A percentile compares a stretch with the other conserved stretches of the same genome.
Evolutionary conservation across 352 stramenopile genomes (phyloP).

Genomic region (Pythium volutum): DNA sequence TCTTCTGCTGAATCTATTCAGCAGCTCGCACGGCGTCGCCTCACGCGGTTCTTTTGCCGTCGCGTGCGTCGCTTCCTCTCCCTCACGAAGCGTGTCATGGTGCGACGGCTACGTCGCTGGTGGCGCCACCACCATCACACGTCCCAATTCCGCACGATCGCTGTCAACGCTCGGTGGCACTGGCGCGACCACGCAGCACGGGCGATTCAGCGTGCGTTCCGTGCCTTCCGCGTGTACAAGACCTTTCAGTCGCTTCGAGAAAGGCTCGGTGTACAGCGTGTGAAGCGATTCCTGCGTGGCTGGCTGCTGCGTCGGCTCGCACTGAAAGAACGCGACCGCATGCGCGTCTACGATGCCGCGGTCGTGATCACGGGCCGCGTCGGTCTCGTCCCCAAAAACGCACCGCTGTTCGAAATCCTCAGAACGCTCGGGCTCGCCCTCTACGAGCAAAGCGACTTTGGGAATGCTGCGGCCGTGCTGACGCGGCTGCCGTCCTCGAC

Average conservation of each 20-base stretch:
- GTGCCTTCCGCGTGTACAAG: slow-evolving; percentile 25
- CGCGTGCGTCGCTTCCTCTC: slow-evolving; percentile 40
- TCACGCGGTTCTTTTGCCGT: slow-evolving; percentile 52
- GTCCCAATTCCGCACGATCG: slow-evolving; percentile 31
- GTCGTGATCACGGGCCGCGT: slow-evolving; percentile 3
- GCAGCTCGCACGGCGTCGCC: slow-evolving; percentile 29
- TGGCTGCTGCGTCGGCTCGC: slow-evolving; percentile 48
- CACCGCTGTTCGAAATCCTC: slow-evolving; percentile 34
- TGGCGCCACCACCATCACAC: slow-evolving; percentile 32
- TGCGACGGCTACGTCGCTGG: slow-evolving; percentile 38
- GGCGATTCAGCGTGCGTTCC: slow-evolving; percentile 48
- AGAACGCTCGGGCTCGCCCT: slow-evolving; percentile 36
- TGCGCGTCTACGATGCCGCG: slow-evolving; percentile 27
- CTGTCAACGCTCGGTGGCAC: neutral
- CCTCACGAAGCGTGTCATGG: slow-evolving; percentile 52
- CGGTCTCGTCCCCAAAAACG: slow-evolving; percentile 13
- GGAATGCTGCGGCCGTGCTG: slow-evolving; percentile 50
- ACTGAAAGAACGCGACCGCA: slow-evolving; percentile 38
- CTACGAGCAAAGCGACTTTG: slow-evolving; percentile 48
- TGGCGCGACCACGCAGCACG: slow-evolving; percentile 29
- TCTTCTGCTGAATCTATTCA: neutral
- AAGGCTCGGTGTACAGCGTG: slow-evolving; percentile 32
- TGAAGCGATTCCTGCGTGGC: slow-evolving; percentile 33
- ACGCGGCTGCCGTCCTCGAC: neutral
- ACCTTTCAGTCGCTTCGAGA: slow-evolving; percentile 33